phyloP scores from a whole-genome alignment of 768 basidiomycete species.

The Rhodotorula diobovata region DNA sequence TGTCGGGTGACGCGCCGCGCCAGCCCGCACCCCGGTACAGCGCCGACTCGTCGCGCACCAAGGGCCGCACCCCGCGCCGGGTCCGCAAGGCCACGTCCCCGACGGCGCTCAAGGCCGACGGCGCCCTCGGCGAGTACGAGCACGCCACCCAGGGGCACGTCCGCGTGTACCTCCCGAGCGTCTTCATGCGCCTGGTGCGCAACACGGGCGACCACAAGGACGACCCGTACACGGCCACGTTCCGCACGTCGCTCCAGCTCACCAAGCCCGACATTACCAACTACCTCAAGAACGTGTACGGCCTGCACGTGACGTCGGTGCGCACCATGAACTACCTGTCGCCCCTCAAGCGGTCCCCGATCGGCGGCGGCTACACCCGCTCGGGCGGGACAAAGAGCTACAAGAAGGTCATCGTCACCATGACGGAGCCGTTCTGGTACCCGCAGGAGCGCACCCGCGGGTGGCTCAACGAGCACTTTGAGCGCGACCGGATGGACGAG shows the following conservation, averaged over 20 bases:
- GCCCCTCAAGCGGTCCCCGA: conserved; percentile 38
- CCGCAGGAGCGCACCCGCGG: conserved; percentile 36
- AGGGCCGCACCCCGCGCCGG: conserved; percentile 18
- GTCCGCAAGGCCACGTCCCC: conserved; percentile 22
- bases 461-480: conserved; percentile 43
- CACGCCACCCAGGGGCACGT: conserved; percentile 18
- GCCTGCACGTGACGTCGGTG: conserved; percentile 38
- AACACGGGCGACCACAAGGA: conserved; percentile 36
- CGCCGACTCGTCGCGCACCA: conserved; percentile 28
- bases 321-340: conserved; percentile 41
- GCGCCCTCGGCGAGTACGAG: conserved; percentile 2
- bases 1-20: not conserved
- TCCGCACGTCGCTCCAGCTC: conserved; percentile 40
- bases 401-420: conserved; percentile 42
- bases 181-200: conserved; percentile 42
- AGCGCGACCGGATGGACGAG: conserved; percentile 39
- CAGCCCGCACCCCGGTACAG: conserved; percentile 14
- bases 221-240: conserved; percentile 43
- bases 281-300: conserved; percentile 43
- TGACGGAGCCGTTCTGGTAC: conserved; percentile 44
- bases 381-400: conserved; percentile 38
- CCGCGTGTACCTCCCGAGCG: conserved; percentile 40
- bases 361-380: conserved; percentile 32
- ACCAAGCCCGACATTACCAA: conserved; percentile 44
- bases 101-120: conserved; percentile 19